Evolutionary conservation across 2,329 filamentous ascomycete species (phyloP).

Genomic region (Pseudocercospora crystallina): DNA sequence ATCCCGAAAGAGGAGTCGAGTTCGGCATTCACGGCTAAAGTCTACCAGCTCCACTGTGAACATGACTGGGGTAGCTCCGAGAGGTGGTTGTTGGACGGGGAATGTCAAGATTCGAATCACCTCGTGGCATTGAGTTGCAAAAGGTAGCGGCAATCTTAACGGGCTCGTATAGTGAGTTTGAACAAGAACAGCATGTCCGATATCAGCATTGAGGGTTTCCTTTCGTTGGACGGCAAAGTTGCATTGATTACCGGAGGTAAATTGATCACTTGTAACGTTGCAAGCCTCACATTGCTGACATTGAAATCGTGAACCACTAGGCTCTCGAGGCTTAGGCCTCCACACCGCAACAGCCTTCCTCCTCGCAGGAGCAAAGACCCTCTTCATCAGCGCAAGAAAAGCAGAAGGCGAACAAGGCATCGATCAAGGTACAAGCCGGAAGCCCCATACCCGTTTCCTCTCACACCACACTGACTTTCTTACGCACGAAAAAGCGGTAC

Average conservation of each 20-base stretch:
- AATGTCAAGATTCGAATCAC: too few species aligned
- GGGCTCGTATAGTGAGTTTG: too few species aligned
- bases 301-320: slow-evolving; percentile 28
- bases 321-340: slow-evolving; percentile 73
- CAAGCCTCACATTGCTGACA: slow-evolving; percentile 20
- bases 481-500: slow-evolving; percentile 53
- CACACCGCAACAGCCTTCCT: slow-evolving; percentile 70
- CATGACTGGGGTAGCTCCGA: too few species aligned
- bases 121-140: too few species aligned
- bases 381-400: slow-evolving; percentile 93
- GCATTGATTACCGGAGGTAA: slow-evolving; percentile 76
- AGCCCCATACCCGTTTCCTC: too few species aligned
- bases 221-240: slow-evolving; percentile 81
- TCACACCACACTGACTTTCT: too few species aligned
- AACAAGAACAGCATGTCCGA: slow-evolving; percentile 46
- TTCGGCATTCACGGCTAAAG: too few species aligned
- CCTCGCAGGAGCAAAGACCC: slow-evolving; percentile 79
- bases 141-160: too few species aligned
- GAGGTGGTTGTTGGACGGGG: too few species aligned
- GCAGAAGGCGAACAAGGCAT: slow-evolving; percentile 62
- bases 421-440: slow-evolving; percentile 46
- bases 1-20: background rate
- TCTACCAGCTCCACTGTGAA: too few species aligned
- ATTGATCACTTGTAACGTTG: background rate
- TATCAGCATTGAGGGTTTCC: slow-evolving; percentile 69